phyloP scores from a whole-genome alignment of 768 basidiomycete species.

The Mycena venus region DNA sequence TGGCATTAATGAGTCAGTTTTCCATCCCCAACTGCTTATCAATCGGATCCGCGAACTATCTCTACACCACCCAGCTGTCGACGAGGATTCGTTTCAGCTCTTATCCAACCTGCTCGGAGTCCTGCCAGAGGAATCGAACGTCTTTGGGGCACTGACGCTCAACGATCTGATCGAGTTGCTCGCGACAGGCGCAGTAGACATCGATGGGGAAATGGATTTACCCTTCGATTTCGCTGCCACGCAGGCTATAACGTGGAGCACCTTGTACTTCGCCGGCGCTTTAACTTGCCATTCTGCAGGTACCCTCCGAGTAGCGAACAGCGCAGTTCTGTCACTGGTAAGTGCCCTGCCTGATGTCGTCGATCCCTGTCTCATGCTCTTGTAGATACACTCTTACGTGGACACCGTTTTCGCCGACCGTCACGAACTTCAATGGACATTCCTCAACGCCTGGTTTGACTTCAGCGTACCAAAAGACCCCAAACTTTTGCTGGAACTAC shows the following conservation, averaged over 20 bases:
- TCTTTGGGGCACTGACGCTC: neutral
- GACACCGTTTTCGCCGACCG: neutral
- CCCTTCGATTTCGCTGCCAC: neutral
- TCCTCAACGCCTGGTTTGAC: neutral
- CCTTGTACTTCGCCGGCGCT: neutral
- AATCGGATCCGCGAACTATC: neutral
- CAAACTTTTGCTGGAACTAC: neutral
- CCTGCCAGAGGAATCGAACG: neutral
- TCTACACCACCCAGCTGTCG: neutral
- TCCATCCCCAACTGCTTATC: slow-evolving; percentile 2
- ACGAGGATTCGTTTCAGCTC: neutral
- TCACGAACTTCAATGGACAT: neutral
- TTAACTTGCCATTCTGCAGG: neutral
- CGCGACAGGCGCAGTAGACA: slow-evolving; percentile 1
- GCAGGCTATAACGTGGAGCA: slow-evolving; percentile 1
- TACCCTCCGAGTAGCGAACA: neutral
- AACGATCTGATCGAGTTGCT: slow-evolving; percentile 14
- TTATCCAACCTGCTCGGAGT: neutral
- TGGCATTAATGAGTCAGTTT: neutral
- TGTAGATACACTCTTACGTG: neutral
- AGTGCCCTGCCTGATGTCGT: neutral
- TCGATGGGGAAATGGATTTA: neutral
- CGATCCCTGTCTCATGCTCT: neutral
- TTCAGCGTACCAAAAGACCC: neutral
- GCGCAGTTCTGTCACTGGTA: neutral